Conservation (phyloP, 495 filamentous ascomycete genomes). For the Trichocladium uniseriatum region DNA sequence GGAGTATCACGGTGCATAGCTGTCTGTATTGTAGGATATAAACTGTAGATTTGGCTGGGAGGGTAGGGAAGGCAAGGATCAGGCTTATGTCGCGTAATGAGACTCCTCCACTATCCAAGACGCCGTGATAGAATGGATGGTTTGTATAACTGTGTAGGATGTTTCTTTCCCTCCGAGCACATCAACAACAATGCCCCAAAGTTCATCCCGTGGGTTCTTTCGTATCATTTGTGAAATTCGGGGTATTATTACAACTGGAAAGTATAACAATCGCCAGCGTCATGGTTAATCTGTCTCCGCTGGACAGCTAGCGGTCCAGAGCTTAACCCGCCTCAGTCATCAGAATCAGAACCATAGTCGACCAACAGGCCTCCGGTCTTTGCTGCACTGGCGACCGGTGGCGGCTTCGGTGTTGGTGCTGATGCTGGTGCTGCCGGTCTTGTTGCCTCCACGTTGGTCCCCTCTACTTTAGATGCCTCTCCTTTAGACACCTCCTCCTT, state of each 20-base stretch:
- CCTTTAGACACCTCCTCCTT: neutral
- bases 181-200: too few species aligned
- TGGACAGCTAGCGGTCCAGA: too few species aligned
- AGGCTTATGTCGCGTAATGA: neutral
- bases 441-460: neutral
- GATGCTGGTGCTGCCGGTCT: neutral
- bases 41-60: neutral
- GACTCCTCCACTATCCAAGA: too few species aligned
- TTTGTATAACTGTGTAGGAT: too few species aligned
- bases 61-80: neutral
- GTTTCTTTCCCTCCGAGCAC: too few species aligned
- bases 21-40: neutral
- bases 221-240: too few species aligned
- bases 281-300: too few species aligned
- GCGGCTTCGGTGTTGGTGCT: too few species aligned
- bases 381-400: neutral
- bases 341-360: conserved; percentile 25
- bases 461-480: neutral
- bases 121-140: neutral
- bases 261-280: too few species aligned
- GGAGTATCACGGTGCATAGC: conserved; percentile 3
- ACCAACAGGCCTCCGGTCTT: conserved; percentile 21
- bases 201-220: too few species aligned
- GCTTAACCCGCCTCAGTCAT: conserved; percentile 23
- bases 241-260: too few species aligned